A percentile compares a stretch with the other conserved stretches of the same genome.
These are phyloP conservation scores for Corylus americana DNA, from an alignment of 306 rosid species.

Conservation along the genomic window DNA sequence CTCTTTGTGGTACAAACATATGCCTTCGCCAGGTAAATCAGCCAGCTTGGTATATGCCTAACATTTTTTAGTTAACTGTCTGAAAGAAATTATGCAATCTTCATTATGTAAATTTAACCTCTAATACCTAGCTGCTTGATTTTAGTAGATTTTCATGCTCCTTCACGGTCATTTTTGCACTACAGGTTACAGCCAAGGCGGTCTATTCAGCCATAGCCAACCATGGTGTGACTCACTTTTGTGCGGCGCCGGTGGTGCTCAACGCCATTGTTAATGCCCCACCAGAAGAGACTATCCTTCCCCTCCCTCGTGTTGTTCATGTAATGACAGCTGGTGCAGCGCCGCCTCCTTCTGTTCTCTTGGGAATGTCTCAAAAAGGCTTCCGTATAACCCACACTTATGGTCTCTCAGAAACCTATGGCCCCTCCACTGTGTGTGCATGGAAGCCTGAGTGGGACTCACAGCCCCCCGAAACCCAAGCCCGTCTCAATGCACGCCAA, in stretches of 20 bases:
- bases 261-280: constrained; percentile 79
- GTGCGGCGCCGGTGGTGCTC: constrained; percentile 96
- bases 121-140: not conserved
- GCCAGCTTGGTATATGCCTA: not conserved
- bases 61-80: not conserved
- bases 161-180: constrained; percentile 5
- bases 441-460: constrained; percentile 97
- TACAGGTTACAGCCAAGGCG: constrained; percentile 76
- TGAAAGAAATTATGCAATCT: not conserved
- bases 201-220: constrained; percentile 72
- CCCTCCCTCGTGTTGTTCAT: constrained; percentile 76
- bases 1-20: constrained; percentile 77
- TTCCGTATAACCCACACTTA: constrained; percentile 88
- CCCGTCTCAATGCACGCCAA: constrained; percentile 80
- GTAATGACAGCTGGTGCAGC: constrained; percentile 96
- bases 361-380: constrained; percentile 69
- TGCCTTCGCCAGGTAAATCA: constrained; percentile 87
- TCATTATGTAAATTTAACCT: not conserved
- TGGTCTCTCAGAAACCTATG: constrained; percentile 89
- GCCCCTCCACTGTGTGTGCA: constrained; percentile 82
- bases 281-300: constrained; percentile 67
- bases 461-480: constrained; percentile 58
- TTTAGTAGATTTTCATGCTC: not conserved
- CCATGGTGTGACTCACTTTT: constrained; percentile 80
- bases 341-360: constrained; percentile 83